Base-by-base conservation (phyloP, 2,329 filamentous ascomycete genomes). In the Fonsecaea pedrosoi region DNA sequence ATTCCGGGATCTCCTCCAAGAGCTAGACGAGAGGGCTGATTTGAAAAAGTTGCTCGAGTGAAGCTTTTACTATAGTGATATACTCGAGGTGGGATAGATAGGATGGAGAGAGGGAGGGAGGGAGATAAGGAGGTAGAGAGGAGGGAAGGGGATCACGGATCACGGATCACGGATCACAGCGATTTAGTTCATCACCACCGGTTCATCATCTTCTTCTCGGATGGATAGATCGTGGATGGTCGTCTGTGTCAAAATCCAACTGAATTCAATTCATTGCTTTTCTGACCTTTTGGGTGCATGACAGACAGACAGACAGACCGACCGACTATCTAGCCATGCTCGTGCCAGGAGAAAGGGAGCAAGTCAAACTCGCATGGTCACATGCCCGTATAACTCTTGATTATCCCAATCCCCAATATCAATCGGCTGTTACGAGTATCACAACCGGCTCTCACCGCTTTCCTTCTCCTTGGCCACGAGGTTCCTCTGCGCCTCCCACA, bases 401-500 rank as follows among this genome's bases (percentile, higher is more conserved):
- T 25, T 25, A 25, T 37, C 35, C 10, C 35, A 37, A 37, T 37
- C 35, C 35, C 10, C 35, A 37, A 40, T 40, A 40, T 40, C 37
- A 10, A 40, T 40, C 10, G 4, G 4, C 38, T 15, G 38, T 13
- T 25, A 25, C 25, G 25, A 25, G 25, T 25, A 40, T 48, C 15
- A 62, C 25, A 62, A 25, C 34, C 50, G 37, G 32, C 60, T 62
- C 25, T 21, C 35, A 2, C 25, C 13, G 3, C 25, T 13, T 25
- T 42, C 60, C 37, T 40, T 69, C 37, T 69, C 68, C 32, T 60
- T 67, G 21, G 30, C 69, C 18, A 68, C 69, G 21, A 54, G 34
- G 4, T 15, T 61, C 48, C 64, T 68, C 60, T 72, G 69, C 25
- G 68, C 62, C 10, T 67, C 66, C 71, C 68, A 70, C 5, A 73